These are phyloP conservation scores for Colletotrichum gloeosporioides DNA, from an alignment of 2,329 filamentous ascomycete species.

Conservation along the genomic window DNA sequence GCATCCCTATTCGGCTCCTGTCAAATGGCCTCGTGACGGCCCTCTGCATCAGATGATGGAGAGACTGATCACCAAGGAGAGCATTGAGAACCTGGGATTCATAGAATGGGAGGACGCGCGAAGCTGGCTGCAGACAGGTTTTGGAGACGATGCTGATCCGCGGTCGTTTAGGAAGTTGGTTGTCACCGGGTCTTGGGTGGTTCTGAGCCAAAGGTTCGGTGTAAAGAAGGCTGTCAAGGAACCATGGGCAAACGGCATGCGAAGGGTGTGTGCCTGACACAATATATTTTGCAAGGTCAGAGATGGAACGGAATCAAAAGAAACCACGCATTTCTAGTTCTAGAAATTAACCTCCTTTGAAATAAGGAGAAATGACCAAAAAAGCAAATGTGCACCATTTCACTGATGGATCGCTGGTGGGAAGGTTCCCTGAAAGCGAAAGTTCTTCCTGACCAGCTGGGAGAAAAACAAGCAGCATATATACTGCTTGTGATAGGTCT, in stretches of 20 bases:
- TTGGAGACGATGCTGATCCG: conserved; percentile 37
- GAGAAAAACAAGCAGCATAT: not conserved
- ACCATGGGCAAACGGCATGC: not conserved
- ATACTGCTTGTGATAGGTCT: not conserved
- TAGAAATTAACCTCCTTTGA: not conserved
- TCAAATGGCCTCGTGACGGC: conserved; percentile 43
- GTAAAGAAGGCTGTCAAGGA: not conserved
- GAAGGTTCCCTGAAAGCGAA: not conserved
- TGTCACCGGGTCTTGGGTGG: conserved; percentile 3
- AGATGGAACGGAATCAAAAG: not conserved
- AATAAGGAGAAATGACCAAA: not conserved
- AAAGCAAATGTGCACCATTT: not conserved
- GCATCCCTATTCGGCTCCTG: conserved; percentile 51
- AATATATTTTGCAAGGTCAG: not conserved
- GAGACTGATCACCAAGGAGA: conserved; percentile 37
- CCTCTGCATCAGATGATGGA: conserved; percentile 42
- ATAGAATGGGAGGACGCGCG: conserved; percentile 43
- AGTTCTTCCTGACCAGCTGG: not conserved
- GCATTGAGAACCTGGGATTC: conserved; percentile 44
- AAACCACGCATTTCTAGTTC: not conserved
- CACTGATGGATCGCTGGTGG: not conserved
- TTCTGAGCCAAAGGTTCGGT: conserved; percentile 8
- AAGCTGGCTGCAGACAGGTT: conserved; percentile 33
- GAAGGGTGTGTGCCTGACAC: not conserved
- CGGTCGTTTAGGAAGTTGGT: conserved; percentile 3